Conservation (phyloP, 345 rosid species). For the Raphanus raphanistrum region DNA sequence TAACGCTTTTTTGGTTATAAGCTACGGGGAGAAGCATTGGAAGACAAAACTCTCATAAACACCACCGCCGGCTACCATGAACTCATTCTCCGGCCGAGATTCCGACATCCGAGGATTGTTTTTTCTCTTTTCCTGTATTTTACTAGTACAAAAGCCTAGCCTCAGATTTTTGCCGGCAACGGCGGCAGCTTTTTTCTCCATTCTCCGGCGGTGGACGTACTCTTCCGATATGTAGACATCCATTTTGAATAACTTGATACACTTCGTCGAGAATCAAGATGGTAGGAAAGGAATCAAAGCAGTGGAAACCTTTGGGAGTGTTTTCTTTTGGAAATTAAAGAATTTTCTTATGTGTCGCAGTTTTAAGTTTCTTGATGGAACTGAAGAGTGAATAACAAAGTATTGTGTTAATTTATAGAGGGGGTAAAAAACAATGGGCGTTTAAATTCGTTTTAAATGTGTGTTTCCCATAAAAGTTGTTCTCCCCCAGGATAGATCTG, state of each 20-base stretch:
- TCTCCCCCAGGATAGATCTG: not conserved
- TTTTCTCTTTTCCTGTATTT: slow-evolving; percentile 2
- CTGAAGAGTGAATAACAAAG: not conserved
- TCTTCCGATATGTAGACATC: slow-evolving; percentile 51
- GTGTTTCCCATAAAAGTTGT: not conserved
- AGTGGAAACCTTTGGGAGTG: not conserved
- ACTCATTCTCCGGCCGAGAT: slow-evolving; percentile 25
- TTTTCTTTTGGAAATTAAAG: not conserved
- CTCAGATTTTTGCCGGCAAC: slow-evolving; percentile 17
- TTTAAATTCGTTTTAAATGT: not conserved
- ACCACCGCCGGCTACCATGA: not conserved
- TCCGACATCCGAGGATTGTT: not conserved
- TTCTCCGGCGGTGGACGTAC: slow-evolving; percentile 53
- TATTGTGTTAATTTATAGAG: not conserved
- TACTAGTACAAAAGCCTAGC: not conserved
- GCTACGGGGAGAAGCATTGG: slow-evolving; percentile 28
- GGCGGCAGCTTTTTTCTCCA: slow-evolving; percentile 51
- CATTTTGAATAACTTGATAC: slow-evolving; percentile 31
- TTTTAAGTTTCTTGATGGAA: not conserved
- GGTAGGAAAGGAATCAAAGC: not conserved
- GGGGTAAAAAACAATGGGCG: slow-evolving; percentile 29
- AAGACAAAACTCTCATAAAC: slow-evolving; percentile 32
- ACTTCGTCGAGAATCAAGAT: too few species aligned
- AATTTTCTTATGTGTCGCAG: not conserved
- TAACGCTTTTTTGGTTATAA: not conserved